These are phyloP conservation scores for Myotisia sp. DNA, from an alignment of 2,329 filamentous ascomycete species.

Conservation along the genomic window DNA sequence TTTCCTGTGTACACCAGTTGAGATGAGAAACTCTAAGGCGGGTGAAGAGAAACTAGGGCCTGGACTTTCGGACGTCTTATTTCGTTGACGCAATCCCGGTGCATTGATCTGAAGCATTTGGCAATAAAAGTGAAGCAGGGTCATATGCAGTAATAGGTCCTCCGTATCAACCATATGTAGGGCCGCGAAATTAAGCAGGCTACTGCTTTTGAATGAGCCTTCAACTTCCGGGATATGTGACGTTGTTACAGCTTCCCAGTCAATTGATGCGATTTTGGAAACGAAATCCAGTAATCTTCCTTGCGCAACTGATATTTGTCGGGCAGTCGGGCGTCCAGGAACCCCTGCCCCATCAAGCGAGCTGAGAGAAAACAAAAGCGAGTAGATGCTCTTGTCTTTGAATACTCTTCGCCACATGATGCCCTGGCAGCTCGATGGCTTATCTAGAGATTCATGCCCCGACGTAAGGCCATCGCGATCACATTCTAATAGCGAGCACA, in stretches of 20 bases:
- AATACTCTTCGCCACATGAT: conserved; percentile 50
- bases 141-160: conserved; percentile 48
- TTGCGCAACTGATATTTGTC: conserved; percentile 45
- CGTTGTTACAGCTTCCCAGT: conserved; percentile 40
- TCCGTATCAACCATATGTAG: conserved; percentile 42
- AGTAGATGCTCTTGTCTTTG: conserved; percentile 45
- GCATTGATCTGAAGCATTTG: conserved; percentile 36
- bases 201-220: conserved; percentile 22
- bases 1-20: conserved; percentile 36
- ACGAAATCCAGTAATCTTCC: conserved; percentile 46
- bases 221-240: conserved; percentile 42
- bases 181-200: conserved; percentile 42
- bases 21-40: conserved; percentile 39
- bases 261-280: conserved; percentile 37
- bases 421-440: conserved; percentile 32
- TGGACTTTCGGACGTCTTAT: conserved; percentile 20
- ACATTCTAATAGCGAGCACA: conserved; percentile 40
- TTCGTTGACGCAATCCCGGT: conserved; percentile 19
- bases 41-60: conserved; percentile 27
- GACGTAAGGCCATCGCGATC: conserved; percentile 24
- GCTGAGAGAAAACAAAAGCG: conserved; percentile 42
- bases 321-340: conserved; percentile 31
- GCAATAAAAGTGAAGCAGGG: conserved; percentile 43
- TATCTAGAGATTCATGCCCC: conserved; percentile 13
- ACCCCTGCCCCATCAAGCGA: conserved; percentile 28